Evolutionary conservation across 106 monocot species (phyloP).

Genomic region (Iris macrosiphon): DNA sequence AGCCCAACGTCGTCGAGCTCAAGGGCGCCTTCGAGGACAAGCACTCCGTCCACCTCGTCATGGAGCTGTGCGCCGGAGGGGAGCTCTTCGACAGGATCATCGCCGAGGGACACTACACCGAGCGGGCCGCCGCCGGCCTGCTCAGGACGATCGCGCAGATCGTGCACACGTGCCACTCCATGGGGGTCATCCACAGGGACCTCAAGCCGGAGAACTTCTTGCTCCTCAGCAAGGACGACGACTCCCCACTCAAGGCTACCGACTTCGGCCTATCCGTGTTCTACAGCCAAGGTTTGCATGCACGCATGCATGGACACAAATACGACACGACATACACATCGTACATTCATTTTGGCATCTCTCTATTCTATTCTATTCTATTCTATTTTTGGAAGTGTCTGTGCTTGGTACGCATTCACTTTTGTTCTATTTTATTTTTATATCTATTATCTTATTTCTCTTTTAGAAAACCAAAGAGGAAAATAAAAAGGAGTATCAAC

Average conservation of each 20-base stretch:
- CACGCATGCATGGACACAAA: no score
- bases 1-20: constrained; percentile 51
- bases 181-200: constrained; percentile 61
- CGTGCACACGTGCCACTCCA: constrained; percentile 50
- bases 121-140: constrained; percentile 34
- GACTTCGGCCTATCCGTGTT: constrained; percentile 66
- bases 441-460: no score
- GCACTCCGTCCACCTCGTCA: constrained; percentile 42
- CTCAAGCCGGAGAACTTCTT: constrained; percentile 68
- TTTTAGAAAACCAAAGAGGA: no score
- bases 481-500: no score
- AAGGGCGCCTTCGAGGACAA: constrained; percentile 54
- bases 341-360: no score
- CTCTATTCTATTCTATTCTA: no score
- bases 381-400: no score
- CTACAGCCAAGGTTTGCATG: constrained; percentile 74
- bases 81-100: constrained; percentile 45
- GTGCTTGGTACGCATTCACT: no score
- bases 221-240: constrained; percentile 38
- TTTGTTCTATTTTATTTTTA: no score
- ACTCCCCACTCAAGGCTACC: constrained; percentile 51
- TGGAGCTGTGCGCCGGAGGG: constrained; percentile 46
- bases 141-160: constrained; percentile 51
- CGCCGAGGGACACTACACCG: constrained; percentile 33
- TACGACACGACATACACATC: no score